A percentile compares a stretch with the other conserved stretches of the same genome.
phyloP scores from a whole-genome alignment of 2,329 filamentous ascomycete species.

The Mycosphaerelloides madeirae region DNA sequence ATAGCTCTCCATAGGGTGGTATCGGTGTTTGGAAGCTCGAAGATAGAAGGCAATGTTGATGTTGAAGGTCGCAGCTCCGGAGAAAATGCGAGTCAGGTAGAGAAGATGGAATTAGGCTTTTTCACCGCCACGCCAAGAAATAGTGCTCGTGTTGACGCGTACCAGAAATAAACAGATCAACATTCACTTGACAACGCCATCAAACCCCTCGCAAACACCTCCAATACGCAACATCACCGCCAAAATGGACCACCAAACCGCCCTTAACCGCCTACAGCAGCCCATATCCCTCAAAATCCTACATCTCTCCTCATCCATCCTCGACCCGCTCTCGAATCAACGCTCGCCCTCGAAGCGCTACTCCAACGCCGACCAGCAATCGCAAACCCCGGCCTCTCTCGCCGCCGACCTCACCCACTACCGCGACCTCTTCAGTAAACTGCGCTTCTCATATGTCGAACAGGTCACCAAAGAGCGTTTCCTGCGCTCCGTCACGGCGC shows the following conservation, averaged over 20 bases:
- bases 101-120: no score
- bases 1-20: no score
- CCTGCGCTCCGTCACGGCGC: conserved; percentile 83
- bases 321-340: conserved; percentile 24
- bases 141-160: no score
- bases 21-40: no score
- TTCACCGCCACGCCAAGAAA: no score
- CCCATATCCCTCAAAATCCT: conserved; percentile 60
- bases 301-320: conserved; percentile 35
- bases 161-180: conserved; percentile 1
- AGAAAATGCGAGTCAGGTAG: no score
- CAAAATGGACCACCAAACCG: conserved; percentile 17
- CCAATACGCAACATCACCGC: background rate
- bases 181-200: conserved; percentile 2
- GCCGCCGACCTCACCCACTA: conserved; percentile 85
- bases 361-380: conserved; percentile 66
- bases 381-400: conserved; percentile 67
- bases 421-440: conserved; percentile 90
- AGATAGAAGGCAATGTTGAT: no score
- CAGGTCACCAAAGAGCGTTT: conserved; percentile 99
- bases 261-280: conserved; percentile 45
- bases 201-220: background rate
- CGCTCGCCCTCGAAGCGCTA: conserved; percentile 48
- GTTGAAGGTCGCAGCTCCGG: no score
- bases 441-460: conserved; percentile 95